Evolutionary conservation across 2,329 filamentous ascomycete genomes (phyloP).

Genomic region (Pseudogymnoascus pannorum): DNA sequence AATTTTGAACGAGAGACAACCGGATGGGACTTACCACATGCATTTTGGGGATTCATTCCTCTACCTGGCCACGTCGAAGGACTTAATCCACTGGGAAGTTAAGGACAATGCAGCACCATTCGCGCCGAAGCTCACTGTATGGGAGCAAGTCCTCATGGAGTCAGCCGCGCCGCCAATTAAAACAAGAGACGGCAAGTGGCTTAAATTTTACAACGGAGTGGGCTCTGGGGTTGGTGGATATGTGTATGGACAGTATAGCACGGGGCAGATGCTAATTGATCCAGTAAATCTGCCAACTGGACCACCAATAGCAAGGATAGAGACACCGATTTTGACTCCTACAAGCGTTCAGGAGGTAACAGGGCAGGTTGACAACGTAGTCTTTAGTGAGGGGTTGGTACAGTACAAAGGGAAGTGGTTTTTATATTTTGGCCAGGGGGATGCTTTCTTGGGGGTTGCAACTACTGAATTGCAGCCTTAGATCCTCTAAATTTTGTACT

Average conservation of each 20-base stretch:
- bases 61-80: conserved; percentile 26
- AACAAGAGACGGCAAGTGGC: conserved; percentile 29
- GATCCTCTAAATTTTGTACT: not conserved
- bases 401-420: conserved; percentile 29
- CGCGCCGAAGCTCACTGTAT: conserved; percentile 23
- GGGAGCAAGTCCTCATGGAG: conserved; percentile 31
- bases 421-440: conserved; percentile 28
- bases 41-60: conserved; percentile 29
- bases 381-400: conserved; percentile 29
- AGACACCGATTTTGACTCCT: conserved; percentile 26
- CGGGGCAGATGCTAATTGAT: conserved; percentile 30
- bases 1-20: conserved; percentile 26
- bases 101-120: conserved; percentile 18
- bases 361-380: conserved; percentile 29
- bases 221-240: conserved; percentile 25
- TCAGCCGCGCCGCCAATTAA: conserved; percentile 29
- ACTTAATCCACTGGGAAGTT: conserved; percentile 29
- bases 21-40: conserved; percentile 30
- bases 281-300: conserved; percentile 21
- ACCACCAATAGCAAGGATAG: conserved; percentile 26
- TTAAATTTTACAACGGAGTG: conserved; percentile 28
- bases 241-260: conserved; percentile 25
- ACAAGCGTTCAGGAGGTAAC: conserved; percentile 23
- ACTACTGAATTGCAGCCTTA: conserved; percentile 2
- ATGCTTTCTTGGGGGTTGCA: conserved; percentile 17